A percentile compares a stretch with the other conserved stretches of the same genome.
phyloP scores from a whole-genome alignment of 805 yeast genomes.

The Kuraishia capsulata region DNA sequence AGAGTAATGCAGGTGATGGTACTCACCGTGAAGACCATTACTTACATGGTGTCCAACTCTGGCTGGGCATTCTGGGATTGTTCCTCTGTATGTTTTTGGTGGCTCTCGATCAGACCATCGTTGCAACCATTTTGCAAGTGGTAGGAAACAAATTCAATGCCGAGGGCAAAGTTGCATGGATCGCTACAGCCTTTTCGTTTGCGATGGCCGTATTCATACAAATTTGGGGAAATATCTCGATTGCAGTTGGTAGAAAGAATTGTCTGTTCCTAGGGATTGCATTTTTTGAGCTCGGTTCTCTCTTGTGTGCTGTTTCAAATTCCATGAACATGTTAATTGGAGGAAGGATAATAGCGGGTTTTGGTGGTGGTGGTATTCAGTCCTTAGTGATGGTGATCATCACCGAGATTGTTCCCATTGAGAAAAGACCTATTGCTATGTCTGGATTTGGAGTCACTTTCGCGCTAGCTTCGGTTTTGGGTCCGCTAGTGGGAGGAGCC shows the following conservation, averaged over 20 bases:
- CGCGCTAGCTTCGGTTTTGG: conserved; percentile 43
- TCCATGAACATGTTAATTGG: conserved; percentile 53
- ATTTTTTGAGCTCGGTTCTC: conserved; percentile 54
- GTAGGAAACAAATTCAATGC: conserved; percentile 40
- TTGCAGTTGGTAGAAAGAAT: conserved; percentile 46
- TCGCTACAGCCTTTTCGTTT: conserved; percentile 45
- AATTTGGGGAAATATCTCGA: conserved; percentile 47
- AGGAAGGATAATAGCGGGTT: conserved; percentile 64
- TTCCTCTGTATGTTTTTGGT: conserved; percentile 13
- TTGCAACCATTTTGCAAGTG: conserved; percentile 38
- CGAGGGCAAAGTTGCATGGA: conserved; percentile 49
- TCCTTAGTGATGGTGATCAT: conserved; percentile 47
- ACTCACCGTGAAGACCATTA: too few relatives aligned
- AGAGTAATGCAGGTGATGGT: too few relatives aligned
- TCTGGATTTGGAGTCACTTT: conserved; percentile 34
- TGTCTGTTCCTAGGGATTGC: conserved; percentile 36
- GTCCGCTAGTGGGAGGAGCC: conserved; percentile 63
- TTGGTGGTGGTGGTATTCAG: conserved; percentile 71
- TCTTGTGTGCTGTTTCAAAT: conserved; percentile 44
- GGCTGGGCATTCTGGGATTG: conserved; percentile 9
- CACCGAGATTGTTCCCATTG: conserved; percentile 42
- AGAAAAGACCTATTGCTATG: conserved; percentile 28
- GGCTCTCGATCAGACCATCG: conserved; percentile 55
- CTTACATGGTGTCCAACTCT: too few relatives aligned
- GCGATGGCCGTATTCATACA: conserved; percentile 47